Evolutionary conservation across 352 stramenopile species (phyloP), one percentile per base, ranked within the genome.

Genomic region (Nothophytophthora sp.): DNA sequence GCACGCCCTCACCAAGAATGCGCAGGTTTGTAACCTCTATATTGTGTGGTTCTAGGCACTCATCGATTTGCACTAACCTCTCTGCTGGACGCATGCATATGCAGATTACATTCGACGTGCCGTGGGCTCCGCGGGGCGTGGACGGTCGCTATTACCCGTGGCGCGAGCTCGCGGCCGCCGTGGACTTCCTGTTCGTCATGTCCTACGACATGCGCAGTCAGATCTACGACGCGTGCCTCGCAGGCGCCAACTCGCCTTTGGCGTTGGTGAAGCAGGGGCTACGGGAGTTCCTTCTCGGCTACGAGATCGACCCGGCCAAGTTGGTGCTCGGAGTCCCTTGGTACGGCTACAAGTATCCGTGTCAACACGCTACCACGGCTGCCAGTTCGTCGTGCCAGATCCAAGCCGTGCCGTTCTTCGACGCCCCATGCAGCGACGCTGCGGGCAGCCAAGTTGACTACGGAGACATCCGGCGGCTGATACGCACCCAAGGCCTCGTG

Each of bases 201-300:
- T 88, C 81, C 67, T 98, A 98, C 59, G 91, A 97, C 55, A 97
- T 95, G 73, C 84, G 82, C 24, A 95, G 84, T 49, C 90, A 97
- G 76, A 86, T 98, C 37, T 96, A 95, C 55, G 84, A 96, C 43
- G 70, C 77, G 50, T 98, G 91, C 61, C 54, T 97, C 33, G 89
- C 87, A 1, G 63, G 65, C 12, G 84, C 91, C 27, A 98, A 98
- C 57, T 81, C 88, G 4, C 89, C 91, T 0, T 64, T 78, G 12
- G 65, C 79, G 19, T 69, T 90, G 0, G 81, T 95, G 22, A 65
- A 73, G 27, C 67, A 91, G 38, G 89, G 91, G 0, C 55, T 97
- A 4, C 41, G 82, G 24, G 78, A 95, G 57, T 97, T 89, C 44
- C 50, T 91, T 18, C 40, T 86, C 11, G 78, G 73, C 30, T 72